phyloP scores from a whole-genome alignment of 2,329 filamentous ascomycete genomes.

The Aspergillus carbonarius region DNA sequence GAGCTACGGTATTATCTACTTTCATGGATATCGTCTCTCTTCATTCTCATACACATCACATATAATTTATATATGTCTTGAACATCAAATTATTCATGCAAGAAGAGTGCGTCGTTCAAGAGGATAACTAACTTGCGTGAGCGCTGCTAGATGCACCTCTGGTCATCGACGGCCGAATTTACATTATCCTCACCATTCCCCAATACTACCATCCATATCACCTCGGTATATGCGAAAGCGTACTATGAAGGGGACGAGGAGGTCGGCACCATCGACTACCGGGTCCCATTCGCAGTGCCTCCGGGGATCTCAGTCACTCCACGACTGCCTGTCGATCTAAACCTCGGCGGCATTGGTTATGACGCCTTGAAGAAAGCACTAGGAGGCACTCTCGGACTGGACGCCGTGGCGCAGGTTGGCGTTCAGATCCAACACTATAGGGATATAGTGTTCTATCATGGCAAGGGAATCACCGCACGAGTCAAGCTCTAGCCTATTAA shows the following conservation, averaged over 20 bases:
- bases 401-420: slow-evolving; percentile 73
- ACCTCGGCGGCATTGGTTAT: slow-evolving; percentile 73
- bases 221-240: slow-evolving; percentile 78
- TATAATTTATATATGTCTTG: slow-evolving; percentile 11
- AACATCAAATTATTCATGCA: slow-evolving; percentile 26
- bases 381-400: slow-evolving; percentile 75
- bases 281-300: slow-evolving; percentile 70
- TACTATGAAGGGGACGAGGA: slow-evolving; percentile 78
- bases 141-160: slow-evolving; percentile 63
- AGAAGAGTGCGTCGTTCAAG: background rate
- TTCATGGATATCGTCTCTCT: slow-evolving; percentile 20
- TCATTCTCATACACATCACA: slow-evolving; percentile 4
- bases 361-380: slow-evolving; percentile 76
- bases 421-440: slow-evolving; percentile 73
- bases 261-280: slow-evolving; percentile 74
- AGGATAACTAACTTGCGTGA: slow-evolving; percentile 14
- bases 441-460: slow-evolving; percentile 69
- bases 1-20: slow-evolving; percentile 61
- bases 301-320: slow-evolving; percentile 73
- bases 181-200: slow-evolving; percentile 75
- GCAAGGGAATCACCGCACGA: slow-evolving; percentile 68
- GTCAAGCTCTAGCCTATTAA: slow-evolving; percentile 42
- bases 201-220: slow-evolving; percentile 72
- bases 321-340: slow-evolving; percentile 78
- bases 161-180: slow-evolving; percentile 84